Evolutionary conservation across 768 basidiomycete genomes (phyloP).

Genomic region (Lactarius psammicola): DNA sequence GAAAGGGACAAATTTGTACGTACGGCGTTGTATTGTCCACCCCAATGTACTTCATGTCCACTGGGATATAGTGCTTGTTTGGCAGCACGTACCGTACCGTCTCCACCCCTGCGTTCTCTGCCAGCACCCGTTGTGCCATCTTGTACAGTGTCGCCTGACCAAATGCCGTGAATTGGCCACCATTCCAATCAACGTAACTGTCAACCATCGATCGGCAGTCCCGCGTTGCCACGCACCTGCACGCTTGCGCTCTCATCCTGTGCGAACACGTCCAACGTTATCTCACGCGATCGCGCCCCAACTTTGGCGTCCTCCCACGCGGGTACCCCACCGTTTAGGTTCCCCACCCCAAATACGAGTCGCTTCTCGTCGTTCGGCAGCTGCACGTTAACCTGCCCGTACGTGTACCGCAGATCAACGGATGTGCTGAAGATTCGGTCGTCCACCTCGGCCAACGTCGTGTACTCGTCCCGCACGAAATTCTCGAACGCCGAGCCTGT

Average conservation of each 20-base stretch:
- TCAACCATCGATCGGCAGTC: neutral
- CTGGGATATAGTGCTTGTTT: constrained; percentile 94
- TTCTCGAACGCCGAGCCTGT: constrained; percentile 81
- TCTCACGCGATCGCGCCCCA: constrained; percentile 49
- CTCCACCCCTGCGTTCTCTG: constrained; percentile 58
- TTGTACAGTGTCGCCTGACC: constrained; percentile 85
- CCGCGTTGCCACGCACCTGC: constrained; percentile 54
- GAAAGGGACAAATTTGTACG: constrained; percentile 31
- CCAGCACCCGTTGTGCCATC: constrained; percentile 74
- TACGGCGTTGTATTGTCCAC: constrained; percentile 70
- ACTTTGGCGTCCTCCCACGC: constrained; percentile 62
- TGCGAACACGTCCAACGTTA: constrained; percentile 81
- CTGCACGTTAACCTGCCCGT: constrained; percentile 47
- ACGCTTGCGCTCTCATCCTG: constrained; percentile 88
- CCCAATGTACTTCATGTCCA: constrained; percentile 73
- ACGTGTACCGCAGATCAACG: constrained; percentile 72
- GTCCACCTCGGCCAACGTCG: constrained; percentile 78
- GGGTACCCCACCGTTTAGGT: constrained; percentile 31
- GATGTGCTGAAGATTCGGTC: constrained; percentile 92
- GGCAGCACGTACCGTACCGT: constrained; percentile 74
- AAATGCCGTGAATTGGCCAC: neutral
- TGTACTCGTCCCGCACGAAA: constrained; percentile 83
- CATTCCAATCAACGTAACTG: neutral
- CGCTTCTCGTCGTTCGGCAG: constrained; percentile 52
- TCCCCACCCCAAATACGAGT: constrained; percentile 48